These are phyloP conservation scores for Cicer judaicum DNA, from an alignment of 306 rosid genomes.

Conservation along the genomic window DNA sequence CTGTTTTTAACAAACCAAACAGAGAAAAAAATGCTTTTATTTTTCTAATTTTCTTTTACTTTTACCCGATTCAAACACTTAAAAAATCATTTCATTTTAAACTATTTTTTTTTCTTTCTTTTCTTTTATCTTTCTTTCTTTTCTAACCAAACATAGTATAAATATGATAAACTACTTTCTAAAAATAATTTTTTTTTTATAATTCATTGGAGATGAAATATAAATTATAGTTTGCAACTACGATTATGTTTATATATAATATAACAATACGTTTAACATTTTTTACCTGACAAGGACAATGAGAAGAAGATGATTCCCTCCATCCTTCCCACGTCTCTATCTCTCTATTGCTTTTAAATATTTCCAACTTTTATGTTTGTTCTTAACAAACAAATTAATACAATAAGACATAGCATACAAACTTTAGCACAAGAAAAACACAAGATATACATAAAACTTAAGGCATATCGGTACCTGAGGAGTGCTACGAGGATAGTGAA, in stretches of 20 bases:
- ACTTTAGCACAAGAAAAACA: too few relatives aligned
- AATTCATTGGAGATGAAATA: neutral
- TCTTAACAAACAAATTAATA: slow-evolving; percentile 1
- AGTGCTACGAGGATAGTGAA: slow-evolving; percentile 88
- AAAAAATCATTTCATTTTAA: too few relatives aligned
- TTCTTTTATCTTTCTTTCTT: too few relatives aligned
- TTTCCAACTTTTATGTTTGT: slow-evolving; percentile 1
- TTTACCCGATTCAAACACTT: too few relatives aligned
- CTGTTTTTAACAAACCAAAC: too few relatives aligned
- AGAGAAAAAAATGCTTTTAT: too few relatives aligned
- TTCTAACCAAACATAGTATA: neutral
- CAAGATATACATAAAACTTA: too few relatives aligned
- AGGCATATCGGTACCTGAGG: slow-evolving; percentile 57
- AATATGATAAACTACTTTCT: neutral
- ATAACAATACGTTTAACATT: neutral
- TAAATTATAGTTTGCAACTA: too few relatives aligned
- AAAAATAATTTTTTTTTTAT: neutral
- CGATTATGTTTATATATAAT: too few relatives aligned
- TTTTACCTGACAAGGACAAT: slow-evolving; percentile 48
- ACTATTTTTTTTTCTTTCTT: too few relatives aligned
- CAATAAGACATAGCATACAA: neutral
- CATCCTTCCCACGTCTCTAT: neutral
- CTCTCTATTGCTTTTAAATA: slow-evolving; percentile 22
- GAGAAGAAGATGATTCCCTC: slow-evolving; percentile 32
- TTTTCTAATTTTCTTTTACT: too few relatives aligned